Evolutionary conservation across 768 basidiomycete species (phyloP), one percentile per base, ranked within the genome.

Genomic region (Tylopilus plumbeoviolaceoides): DNA sequence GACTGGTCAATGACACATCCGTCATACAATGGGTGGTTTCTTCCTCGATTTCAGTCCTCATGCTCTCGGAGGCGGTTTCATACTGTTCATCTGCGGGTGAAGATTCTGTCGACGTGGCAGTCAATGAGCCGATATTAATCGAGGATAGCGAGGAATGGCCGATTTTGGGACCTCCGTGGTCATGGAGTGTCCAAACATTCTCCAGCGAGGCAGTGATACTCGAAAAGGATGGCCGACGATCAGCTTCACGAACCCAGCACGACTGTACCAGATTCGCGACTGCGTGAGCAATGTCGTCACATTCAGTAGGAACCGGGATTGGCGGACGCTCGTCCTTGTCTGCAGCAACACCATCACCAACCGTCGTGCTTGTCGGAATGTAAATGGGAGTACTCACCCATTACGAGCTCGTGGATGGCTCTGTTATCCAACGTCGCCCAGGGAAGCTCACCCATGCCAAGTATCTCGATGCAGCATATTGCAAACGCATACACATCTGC

Each of bases 401-500:
- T 58, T 14, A 87, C 81, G 25, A 79, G 73, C 49, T 73, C 71
- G 27, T 72, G 72, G 25, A 87, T 79, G 1, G 73, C 68, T 7
- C 74, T 72, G 48, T 85, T 82, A 45, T 80, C 76, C 54, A 74
- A 64, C 12, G 70, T 61, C 4, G 72, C 67, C 82, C 83, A 86
- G 1, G 85, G 83, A 47, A 84, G 65, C 50, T 78, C 75, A 5
- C 84, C 85, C 70, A 82, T 79, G 0, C 78, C 75, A 25, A 86
- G 67, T 48, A 87, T 78, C 63, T 87, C 85, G 7, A 82, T 69
- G 51, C 84, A 87, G 40, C 75, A 74, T 49, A 89, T 82, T 0
- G 82, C 81, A 61, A 79, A 91, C 2, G 86, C 78, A 48, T 87
- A 91, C 5, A 88, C 78, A 61, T 89, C 87, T 45, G 77, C 78